Percentiles rank a stretch among this genome's conserved stretches.
Conservation (phyloP, 495 filamentous ascomycete genomes). For the Aspergillus panamensis region DNA sequence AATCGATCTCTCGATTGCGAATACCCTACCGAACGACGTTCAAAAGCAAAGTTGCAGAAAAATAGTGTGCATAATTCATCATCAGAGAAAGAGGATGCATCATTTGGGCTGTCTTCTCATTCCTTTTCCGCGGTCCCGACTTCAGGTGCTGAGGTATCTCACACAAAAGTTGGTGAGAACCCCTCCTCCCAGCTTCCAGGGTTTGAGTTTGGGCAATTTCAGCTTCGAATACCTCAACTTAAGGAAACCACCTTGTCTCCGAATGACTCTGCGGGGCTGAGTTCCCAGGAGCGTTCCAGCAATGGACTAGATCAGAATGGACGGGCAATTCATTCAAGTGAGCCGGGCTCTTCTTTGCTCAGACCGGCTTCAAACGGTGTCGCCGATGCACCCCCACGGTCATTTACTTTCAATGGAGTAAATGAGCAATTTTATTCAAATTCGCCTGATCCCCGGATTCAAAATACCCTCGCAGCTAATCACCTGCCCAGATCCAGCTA, state of each 20-base stretch:
- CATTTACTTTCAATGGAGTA: conserved; percentile 11
- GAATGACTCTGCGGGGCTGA: not conserved
- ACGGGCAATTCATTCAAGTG: conserved; percentile 1
- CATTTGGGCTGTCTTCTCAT: conserved; percentile 15
- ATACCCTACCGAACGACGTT: conserved; percentile 47
- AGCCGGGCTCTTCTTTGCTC: conserved; percentile 8
- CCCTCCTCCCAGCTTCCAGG: conserved; percentile 6
- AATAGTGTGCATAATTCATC: conserved; percentile 12
- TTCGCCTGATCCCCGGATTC: not conserved
- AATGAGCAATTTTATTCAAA: conserved; percentile 19
- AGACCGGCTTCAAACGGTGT: conserved; percentile 11
- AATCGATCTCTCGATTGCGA: conserved; percentile 49
- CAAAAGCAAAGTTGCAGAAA: conserved; percentile 33
- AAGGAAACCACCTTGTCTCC: conserved; percentile 14
- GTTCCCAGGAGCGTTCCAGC: not conserved
- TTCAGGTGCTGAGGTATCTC: not conserved
- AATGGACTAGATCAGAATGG: not conserved
- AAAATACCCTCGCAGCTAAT: conserved; percentile 12
- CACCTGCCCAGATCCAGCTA: conserved; percentile 8
- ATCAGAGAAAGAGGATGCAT: conserved; percentile 14
- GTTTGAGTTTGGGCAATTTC: conserved; percentile 26
- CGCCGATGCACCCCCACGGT: conserved; percentile 1
- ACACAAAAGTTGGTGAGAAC: not conserved
- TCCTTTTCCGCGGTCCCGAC: conserved; percentile 1
- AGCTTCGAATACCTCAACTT: conserved; percentile 20